Evolutionary conservation across 495 filamentous ascomycete species (phyloP).

Genomic region (Penicillium dipodomyicola): DNA sequence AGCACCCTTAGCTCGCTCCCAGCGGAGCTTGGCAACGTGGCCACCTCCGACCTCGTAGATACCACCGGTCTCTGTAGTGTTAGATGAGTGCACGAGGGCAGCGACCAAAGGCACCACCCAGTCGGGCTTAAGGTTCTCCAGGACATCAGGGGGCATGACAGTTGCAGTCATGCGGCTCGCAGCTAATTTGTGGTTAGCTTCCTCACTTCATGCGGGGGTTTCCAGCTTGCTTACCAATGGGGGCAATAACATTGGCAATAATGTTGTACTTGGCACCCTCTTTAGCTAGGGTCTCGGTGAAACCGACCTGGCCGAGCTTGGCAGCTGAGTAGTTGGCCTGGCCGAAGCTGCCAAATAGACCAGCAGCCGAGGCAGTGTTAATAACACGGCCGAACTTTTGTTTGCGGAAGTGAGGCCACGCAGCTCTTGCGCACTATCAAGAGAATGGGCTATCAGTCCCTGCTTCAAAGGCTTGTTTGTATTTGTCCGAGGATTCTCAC

Average conservation of each 20-base stretch:
- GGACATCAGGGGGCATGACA: conserved; percentile 91
- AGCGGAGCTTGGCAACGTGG: conserved; percentile 87
- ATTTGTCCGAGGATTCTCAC: conserved; percentile 29
- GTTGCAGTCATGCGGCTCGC: conserved; percentile 97
- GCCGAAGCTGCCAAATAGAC: conserved; percentile 93
- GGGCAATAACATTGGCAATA: conserved; percentile 90
- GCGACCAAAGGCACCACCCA: conserved; percentile 96
- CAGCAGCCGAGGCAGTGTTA: conserved; percentile 93
- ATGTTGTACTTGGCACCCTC: conserved; percentile 99
- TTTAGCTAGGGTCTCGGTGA: conserved; percentile 97
- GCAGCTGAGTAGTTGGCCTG: conserved; percentile 98
- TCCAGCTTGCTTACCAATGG: conserved; percentile 57
- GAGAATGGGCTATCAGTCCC: not conserved
- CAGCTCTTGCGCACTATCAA: conserved; percentile 77
- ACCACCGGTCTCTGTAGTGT: conserved; percentile 76
- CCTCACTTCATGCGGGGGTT: not conserved
- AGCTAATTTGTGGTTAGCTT: conserved; percentile 46
- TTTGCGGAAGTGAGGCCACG: conserved; percentile 97
- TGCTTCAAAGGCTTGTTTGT: not conserved
- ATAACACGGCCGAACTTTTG: conserved; percentile 97
- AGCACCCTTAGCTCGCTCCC: conserved; percentile 91
- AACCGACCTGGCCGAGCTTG: conserved; percentile 93
- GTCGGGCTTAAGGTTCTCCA: conserved; percentile 86
- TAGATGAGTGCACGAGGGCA: conserved; percentile 82
- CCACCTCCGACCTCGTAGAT: conserved; percentile 96